phyloP scores from a whole-genome alignment of 148 eudicot genomes.

The Silene latifolia region DNA sequence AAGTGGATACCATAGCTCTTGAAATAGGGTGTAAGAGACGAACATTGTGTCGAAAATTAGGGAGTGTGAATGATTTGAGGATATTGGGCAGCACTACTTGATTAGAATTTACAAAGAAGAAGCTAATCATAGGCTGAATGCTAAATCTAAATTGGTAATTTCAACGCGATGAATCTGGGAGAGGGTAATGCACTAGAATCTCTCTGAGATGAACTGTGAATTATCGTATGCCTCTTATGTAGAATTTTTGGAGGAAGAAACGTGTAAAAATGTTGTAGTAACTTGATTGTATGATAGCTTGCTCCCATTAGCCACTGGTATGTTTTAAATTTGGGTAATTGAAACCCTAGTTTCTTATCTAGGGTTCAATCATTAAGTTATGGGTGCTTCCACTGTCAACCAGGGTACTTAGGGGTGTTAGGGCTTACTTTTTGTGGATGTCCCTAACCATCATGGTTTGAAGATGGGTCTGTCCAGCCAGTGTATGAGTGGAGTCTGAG shows the following conservation, averaged over 20 bases:
- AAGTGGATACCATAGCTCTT: too few relatives aligned
- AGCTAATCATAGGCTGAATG: too few relatives aligned
- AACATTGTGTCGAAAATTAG: too few relatives aligned
- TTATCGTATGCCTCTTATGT: neutral
- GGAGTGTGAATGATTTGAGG: too few relatives aligned
- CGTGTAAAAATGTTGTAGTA: neutral
- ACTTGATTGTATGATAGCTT: neutral
- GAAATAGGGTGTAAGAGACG: too few relatives aligned
- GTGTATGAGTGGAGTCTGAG: neutral
- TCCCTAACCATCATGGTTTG: neutral
- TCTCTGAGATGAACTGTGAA: neutral
- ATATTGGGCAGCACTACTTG: too few relatives aligned
- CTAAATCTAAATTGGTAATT: neutral
- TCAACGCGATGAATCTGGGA: neutral
- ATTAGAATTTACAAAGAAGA: too few relatives aligned
- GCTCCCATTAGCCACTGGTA: neutral
- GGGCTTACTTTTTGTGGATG: neutral
- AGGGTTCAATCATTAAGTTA: neutral
- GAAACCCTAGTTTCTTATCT: neutral
- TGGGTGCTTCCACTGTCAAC: neutral
- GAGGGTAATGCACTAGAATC: neutral
- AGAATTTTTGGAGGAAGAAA: neutral
- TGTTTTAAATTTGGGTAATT: neutral
- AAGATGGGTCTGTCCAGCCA: neutral
- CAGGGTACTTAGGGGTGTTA: neutral